A percentile compares a stretch with the other conserved stretches of the same genome.
Conservation (phyloP, 2,329 filamentous ascomycete genomes). For the Sclerotiophoma versabilis region DNA sequence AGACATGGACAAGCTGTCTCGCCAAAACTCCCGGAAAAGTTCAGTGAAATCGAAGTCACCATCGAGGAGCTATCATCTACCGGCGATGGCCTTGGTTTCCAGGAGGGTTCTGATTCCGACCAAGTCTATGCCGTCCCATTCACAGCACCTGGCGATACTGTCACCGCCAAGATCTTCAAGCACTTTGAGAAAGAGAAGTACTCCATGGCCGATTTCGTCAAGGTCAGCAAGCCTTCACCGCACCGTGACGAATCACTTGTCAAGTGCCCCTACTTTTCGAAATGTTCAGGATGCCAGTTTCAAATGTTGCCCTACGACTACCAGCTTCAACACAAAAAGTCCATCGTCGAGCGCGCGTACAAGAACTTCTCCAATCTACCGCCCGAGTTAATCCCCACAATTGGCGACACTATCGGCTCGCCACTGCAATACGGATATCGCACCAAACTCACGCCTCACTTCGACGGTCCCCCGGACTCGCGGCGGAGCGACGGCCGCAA, state of each 20-base stretch:
- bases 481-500: conserved; percentile 56
- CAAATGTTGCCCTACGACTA: conserved; percentile 93
- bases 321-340: conserved; percentile 83
- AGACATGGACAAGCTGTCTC: conserved; percentile 19
- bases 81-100: conserved; percentile 84
- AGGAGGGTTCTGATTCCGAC: conserved; percentile 65
- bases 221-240: conserved; percentile 74
- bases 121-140: conserved; percentile 90
- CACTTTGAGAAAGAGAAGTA: conserved; percentile 72
- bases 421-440: conserved; percentile 92
- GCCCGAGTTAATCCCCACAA: conserved; percentile 74
- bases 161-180: conserved; percentile 78
- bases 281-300: conserved; percentile 91
- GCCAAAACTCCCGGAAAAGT: conserved; percentile 65
- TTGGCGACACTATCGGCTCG: conserved; percentile 86
- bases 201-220: conserved; percentile 81
- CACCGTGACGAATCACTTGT: conserved; percentile 79
- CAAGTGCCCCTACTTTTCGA: conserved; percentile 83
- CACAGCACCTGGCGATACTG: conserved; percentile 81
- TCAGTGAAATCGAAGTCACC: conserved; percentile 81
- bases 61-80: conserved; percentile 86
- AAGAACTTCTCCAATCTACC: conserved; percentile 86
- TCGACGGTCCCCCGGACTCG: conserved; percentile 74
- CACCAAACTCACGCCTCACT: conserved; percentile 96
- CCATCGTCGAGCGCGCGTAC: conserved; percentile 90